Conservation (phyloP, 805 yeast species). For the Kodamaea nitidulidarum region DNA sequence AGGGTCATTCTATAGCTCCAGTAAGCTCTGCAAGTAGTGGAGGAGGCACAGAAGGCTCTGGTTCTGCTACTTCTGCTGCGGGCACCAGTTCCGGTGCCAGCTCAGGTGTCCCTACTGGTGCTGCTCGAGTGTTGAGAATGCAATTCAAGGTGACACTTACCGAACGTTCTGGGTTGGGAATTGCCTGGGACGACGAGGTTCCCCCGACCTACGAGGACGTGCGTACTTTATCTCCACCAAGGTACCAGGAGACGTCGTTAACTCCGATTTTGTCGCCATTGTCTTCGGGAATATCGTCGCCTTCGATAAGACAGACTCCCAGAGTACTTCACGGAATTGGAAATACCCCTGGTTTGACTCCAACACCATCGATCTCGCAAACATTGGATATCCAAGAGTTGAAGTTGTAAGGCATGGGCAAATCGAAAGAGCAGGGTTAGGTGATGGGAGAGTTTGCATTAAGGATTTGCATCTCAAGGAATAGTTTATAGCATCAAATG, state of each 20-base stretch:
- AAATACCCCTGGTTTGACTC: constrained; percentile 31
- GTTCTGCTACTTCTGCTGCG: no score
- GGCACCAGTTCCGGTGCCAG: constrained; percentile 29
- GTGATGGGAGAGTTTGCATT: no score
- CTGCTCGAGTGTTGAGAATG: constrained; percentile 92
- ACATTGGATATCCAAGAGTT: constrained; percentile 34
- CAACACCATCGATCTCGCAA: constrained; percentile 21
- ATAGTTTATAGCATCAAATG: no score
- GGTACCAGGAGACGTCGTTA: constrained; percentile 40
- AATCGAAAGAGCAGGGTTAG: no score
- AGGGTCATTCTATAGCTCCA: no score
- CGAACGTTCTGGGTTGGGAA: constrained; percentile 92
- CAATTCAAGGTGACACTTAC: constrained; percentile 81
- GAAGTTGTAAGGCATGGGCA: constrained; percentile 22
- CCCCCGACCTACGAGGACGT: constrained; percentile 95
- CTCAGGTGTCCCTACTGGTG: constrained; percentile 83
- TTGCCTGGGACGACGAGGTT: constrained; percentile 98
- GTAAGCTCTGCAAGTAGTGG: no score
- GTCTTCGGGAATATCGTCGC: constrained; percentile 11
- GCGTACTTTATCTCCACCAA: constrained; percentile 80
- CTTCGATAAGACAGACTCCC: constrained; percentile 21
- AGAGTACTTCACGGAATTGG: constrained; percentile 44
- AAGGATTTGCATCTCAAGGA: no score
- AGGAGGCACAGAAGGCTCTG: no score
- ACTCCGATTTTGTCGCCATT: constrained; percentile 24